Evolutionary conservation across 495 filamentous ascomycete genomes (phyloP).

Genomic region (Paragyromitra xinjiangensis): DNA sequence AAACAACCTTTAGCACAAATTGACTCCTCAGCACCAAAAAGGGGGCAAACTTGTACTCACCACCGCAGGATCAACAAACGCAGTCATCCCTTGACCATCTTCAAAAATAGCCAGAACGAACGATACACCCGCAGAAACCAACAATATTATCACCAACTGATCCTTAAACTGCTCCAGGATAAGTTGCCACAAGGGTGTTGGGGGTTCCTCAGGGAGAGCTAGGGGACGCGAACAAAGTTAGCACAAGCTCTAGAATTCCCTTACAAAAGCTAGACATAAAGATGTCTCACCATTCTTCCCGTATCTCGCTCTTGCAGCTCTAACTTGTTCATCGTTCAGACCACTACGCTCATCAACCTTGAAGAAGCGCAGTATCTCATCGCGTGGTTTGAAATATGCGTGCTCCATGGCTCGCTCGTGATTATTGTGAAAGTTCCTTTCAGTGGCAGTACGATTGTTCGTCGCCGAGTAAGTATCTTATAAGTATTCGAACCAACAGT

Average conservation of each 20-base stretch:
- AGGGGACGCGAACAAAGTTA: constrained; percentile 43
- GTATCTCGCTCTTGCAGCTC: constrained; percentile 70
- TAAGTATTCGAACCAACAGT: background rate
- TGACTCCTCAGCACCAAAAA: constrained; percentile 14
- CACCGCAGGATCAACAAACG: constrained; percentile 97
- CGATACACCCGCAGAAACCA: constrained; percentile 92
- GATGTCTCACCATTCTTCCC: constrained; percentile 81
- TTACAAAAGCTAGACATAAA: constrained; percentile 1
- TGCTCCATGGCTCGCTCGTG: constrained; percentile 72
- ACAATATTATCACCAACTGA: constrained; percentile 93
- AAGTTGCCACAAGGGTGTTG: constrained; percentile 96
- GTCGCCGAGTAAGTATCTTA: constrained; percentile 16
- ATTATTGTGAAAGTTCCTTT: constrained; percentile 3
- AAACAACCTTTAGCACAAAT: constrained; percentile 43
- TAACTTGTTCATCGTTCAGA: constrained; percentile 75
- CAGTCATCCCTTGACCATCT: constrained; percentile 90
- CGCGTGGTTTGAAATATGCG: constrained; percentile 74
- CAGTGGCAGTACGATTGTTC: constrained; percentile 12
- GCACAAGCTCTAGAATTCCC: constrained; percentile 34
- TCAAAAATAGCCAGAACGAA: constrained; percentile 95
- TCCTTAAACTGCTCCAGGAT: constrained; percentile 99
- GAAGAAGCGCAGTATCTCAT: constrained; percentile 77
- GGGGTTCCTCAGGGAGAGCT: constrained; percentile 95
- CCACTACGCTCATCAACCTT: constrained; percentile 72
- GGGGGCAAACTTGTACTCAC: constrained; percentile 64